These are phyloP conservation scores for Sporothrix globosa DNA, from an alignment of 2,329 filamentous ascomycete species.

Conservation along the genomic window DNA sequence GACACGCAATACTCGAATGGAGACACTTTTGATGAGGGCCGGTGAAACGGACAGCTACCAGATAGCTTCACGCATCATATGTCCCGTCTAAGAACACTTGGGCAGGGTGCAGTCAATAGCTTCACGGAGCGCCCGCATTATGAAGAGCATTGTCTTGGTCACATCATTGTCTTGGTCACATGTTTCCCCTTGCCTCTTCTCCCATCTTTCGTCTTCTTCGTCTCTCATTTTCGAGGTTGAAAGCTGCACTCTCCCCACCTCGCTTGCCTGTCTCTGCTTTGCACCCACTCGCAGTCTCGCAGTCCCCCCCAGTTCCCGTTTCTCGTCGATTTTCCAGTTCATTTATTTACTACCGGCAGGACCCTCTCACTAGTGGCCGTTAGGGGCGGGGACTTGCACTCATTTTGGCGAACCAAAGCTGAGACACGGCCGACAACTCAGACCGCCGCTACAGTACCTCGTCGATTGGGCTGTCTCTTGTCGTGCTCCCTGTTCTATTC, in stretches of 20 bases:
- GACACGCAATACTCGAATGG: too few species aligned
- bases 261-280: neutral
- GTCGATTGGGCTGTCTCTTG: neutral
- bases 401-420: neutral
- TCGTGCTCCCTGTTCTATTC: neutral
- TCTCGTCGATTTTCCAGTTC: neutral
- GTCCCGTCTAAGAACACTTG: conserved; percentile 20
- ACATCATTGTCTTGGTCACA: neutral
- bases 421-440: neutral
- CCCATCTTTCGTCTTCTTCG: conserved; percentile 1
- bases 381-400: conserved; percentile 4
- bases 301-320: neutral
- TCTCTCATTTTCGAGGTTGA: neutral
- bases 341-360: conserved; percentile 15
- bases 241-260: too few species aligned
- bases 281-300: neutral
- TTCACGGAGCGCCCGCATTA: conserved; percentile 3
- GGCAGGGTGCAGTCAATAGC: conserved; percentile 3
- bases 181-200: neutral
- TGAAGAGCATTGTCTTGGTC: neutral
- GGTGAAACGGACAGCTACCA: neutral
- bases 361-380: conserved; percentile 12
- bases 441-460: neutral
- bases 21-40: neutral
- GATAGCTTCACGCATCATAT: neutral